These are phyloP conservation scores for Colletotrichum orbiculare DNA, from an alignment of 2,329 filamentous ascomycete genomes.

Conservation along the genomic window DNA sequence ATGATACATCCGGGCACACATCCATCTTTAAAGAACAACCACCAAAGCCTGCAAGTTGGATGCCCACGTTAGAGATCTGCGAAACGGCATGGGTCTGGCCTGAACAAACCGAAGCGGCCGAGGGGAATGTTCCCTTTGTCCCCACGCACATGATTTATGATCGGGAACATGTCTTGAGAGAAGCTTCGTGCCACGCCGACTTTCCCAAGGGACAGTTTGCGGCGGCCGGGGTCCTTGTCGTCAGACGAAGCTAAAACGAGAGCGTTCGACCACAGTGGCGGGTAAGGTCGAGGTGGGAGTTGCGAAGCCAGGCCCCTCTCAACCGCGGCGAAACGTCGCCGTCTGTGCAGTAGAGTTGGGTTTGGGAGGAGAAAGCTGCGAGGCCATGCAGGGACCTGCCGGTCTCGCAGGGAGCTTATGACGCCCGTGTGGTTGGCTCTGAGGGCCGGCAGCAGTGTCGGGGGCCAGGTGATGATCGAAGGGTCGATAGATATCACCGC, in stretches of 20 bases:
- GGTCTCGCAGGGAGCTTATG: neutral
- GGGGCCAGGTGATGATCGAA: neutral
- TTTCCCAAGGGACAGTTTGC: too few relatives aligned
- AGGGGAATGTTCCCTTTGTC: slow-evolving; percentile 7
- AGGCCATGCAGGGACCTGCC: slow-evolving; percentile 13
- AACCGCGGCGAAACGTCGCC: slow-evolving; percentile 22
- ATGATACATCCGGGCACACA: neutral
- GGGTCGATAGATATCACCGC: neutral
- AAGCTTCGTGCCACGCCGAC: neutral
- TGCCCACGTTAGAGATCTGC: slow-evolving; percentile 22
- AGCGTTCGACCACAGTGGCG: neutral
- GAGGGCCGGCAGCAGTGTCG: neutral
- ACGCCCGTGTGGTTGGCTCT: neutral
- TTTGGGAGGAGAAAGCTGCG: neutral
- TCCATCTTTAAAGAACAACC: slow-evolving; percentile 9
- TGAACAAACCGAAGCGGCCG: slow-evolving; percentile 6
- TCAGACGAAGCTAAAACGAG: slow-evolving; percentile 30
- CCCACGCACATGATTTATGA: slow-evolving; percentile 20
- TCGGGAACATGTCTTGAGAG: neutral
- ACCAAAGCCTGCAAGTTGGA: neutral
- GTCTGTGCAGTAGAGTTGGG: slow-evolving; percentile 18
- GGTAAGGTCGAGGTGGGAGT: neutral
- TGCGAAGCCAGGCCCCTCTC: neutral
- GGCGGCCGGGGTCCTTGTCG: too few relatives aligned
- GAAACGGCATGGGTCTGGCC: slow-evolving; percentile 28